A percentile compares a stretch with the other conserved stretches of the same genome.
Conservation (phyloP, 441 rosid species). For the Euphorbia celastroides region DNA sequence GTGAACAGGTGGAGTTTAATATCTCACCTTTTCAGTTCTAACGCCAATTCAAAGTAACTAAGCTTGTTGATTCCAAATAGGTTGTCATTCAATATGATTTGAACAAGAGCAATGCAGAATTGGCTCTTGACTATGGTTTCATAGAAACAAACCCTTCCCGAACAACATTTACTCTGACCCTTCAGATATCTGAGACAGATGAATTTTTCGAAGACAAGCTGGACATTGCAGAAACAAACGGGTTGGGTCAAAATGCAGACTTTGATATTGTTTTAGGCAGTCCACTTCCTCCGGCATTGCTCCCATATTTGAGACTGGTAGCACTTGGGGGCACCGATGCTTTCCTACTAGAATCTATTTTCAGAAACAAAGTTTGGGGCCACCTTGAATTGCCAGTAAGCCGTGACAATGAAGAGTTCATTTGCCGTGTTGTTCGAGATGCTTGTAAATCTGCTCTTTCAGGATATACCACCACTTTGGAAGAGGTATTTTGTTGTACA, state of each 20-base stretch:
- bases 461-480: constrained; percentile 56
- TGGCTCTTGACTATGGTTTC: constrained; percentile 91
- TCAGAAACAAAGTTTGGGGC: constrained; percentile 77
- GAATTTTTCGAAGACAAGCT: constrained; percentile 75
- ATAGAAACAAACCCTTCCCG: constrained; percentile 58
- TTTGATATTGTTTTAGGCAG: constrained; percentile 59
- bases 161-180: constrained; percentile 63
- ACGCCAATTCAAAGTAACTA: too few species aligned
- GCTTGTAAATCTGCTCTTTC: constrained; percentile 89
- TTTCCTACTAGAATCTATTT: constrained; percentile 82
- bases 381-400: constrained; percentile 84
- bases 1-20: constrained; percentile 61
- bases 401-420: constrained; percentile 72
- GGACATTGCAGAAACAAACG: constrained; percentile 77
- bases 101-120: constrained; percentile 80
- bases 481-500: constrained; percentile 50
- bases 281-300: constrained; percentile 67
- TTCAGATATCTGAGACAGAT: constrained; percentile 65
- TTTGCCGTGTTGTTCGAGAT: constrained; percentile 66
- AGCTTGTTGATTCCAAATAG: too few species aligned
- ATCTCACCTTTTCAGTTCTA: constrained; percentile 17
- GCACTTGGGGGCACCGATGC: constrained; percentile 85
- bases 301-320: constrained; percentile 69
- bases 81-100: constrained; percentile 79
- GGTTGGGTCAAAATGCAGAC: constrained; percentile 54